Percentiles rank a stretch among this genome's conserved stretches.
phyloP scores from a whole-genome alignment of 2,329 filamentous ascomycete species.

The Colletotrichum sp. region DNA sequence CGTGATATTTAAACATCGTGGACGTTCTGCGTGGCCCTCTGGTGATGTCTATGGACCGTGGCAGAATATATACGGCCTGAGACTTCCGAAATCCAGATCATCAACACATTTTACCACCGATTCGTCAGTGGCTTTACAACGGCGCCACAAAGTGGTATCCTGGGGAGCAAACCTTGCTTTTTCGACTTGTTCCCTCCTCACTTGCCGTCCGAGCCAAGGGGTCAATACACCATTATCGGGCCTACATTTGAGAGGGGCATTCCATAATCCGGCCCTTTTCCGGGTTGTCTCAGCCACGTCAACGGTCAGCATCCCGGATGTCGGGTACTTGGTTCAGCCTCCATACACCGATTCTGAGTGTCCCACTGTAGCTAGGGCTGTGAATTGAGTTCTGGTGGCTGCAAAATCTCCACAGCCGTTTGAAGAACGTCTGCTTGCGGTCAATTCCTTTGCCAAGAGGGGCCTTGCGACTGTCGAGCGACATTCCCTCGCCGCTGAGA shows the following conservation, averaged over 20 bases:
- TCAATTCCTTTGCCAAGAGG: not conserved
- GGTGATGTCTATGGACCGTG: rapidly evolving
- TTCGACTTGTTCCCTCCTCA: not conserved
- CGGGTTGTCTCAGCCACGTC: not conserved
- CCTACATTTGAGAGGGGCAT: not conserved
- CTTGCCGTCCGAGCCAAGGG: not conserved
- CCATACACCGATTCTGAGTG: not conserved
- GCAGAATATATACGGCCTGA: rapidly evolving
- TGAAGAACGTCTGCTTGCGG: not conserved
- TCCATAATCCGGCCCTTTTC: not conserved
- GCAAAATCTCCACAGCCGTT: not conserved
- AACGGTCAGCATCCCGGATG: not conserved
- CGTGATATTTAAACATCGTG: too few species aligned
- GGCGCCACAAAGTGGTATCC: rapidly evolving
- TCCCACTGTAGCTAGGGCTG: not conserved
- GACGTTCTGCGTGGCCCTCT: not conserved
- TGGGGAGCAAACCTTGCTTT: not conserved
- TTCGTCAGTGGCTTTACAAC: not conserved
- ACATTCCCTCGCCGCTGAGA: not conserved
- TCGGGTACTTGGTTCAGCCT: not conserved
- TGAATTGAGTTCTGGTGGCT: not conserved
- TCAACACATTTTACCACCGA: not conserved
- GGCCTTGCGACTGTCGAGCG: not conserved
- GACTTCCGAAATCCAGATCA: not conserved
- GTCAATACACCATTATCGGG: not conserved